phyloP scores from a whole-genome alignment of 2,329 filamentous ascomycete species.

The Colletotrichum caudatum region DNA sequence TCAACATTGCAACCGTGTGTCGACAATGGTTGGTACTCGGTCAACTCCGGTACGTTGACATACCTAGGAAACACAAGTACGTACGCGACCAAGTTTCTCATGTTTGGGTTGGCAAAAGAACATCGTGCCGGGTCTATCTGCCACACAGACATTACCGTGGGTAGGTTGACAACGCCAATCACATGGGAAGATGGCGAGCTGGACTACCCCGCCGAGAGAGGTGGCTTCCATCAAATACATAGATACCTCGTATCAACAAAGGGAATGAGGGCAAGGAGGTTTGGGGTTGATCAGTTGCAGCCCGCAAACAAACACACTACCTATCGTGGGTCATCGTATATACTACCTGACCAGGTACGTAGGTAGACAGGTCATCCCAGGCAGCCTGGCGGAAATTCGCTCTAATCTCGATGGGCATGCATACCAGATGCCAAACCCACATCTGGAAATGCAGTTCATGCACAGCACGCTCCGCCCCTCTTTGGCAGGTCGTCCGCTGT shows the following conservation, averaged over 20 bases:
- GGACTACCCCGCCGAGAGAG: neutral
- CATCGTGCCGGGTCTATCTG: neutral
- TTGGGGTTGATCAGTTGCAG: neutral
- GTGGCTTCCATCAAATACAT: neutral
- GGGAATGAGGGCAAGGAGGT: slow-evolving; percentile 14
- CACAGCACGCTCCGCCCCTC: slow-evolving; percentile 21
- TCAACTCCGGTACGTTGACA: neutral
- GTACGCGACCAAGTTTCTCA: neutral
- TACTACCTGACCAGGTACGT: too few relatives aligned
- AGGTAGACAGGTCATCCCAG: slow-evolving; percentile 1
- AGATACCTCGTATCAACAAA: slow-evolving; percentile 13
- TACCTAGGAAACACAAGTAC: neutral
- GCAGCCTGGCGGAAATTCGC: slow-evolving; percentile 10
- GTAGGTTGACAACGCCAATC: neutral
- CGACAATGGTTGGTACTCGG: neutral
- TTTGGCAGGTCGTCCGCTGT: slow-evolving; percentile 6
- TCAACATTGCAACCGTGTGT: slow-evolving; percentile 1
- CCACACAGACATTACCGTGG: neutral
- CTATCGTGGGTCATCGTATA: too few relatives aligned
- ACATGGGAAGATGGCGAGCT: neutral
- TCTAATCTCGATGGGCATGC: slow-evolving; percentile 30
- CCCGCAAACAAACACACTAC: neutral
- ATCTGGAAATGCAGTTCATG: slow-evolving; percentile 35
- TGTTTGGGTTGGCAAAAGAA: neutral
- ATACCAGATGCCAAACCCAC: slow-evolving; percentile 11